These are phyloP conservation scores for Lodderomyces pseudojiufengensis DNA, from an alignment of 1,139 yeast species.

Conservation along the genomic window DNA sequence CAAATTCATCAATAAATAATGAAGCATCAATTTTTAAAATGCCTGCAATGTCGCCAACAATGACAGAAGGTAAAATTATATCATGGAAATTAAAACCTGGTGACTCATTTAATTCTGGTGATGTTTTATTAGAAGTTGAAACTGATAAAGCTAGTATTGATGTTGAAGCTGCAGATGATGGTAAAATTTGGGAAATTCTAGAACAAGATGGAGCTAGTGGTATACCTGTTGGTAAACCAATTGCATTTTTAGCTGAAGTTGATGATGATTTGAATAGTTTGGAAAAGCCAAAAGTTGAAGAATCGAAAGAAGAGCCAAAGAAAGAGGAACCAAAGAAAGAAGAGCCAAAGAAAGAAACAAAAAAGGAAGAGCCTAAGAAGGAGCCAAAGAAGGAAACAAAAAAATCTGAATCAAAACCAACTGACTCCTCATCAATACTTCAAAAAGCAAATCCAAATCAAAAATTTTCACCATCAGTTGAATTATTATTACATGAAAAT, in stretches of 20 bases:
- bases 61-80: constrained; percentile 97
- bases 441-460: constrained; percentile 58
- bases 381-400: constrained; percentile 16
- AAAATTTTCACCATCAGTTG: constrained; percentile 78
- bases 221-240: constrained; percentile 81
- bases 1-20: constrained; percentile 18
- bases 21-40: constrained; percentile 68
- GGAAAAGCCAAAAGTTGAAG: constrained; percentile 50
- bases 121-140: constrained; percentile 82
- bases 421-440: constrained; percentile 17
- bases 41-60: constrained; percentile 99
- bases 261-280: constrained; percentile 74
- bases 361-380: constrained; percentile 13
- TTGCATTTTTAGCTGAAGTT: constrained; percentile 83
- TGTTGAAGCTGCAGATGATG: constrained; percentile 93
- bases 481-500: constrained; percentile 56
- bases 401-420: constrained; percentile 7
- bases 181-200: constrained; percentile 76
- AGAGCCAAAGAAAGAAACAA: neutral
- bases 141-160: constrained; percentile 93
- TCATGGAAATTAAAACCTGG: constrained; percentile 88
- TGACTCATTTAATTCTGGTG: constrained; percentile 76
- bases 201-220: constrained; percentile 69
- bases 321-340: constrained; percentile 10
- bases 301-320: constrained; percentile 12